These are phyloP conservation scores for Aspergillus candidus DNA, from an alignment of 2,329 filamentous ascomycete genomes.

Conservation along the genomic window DNA sequence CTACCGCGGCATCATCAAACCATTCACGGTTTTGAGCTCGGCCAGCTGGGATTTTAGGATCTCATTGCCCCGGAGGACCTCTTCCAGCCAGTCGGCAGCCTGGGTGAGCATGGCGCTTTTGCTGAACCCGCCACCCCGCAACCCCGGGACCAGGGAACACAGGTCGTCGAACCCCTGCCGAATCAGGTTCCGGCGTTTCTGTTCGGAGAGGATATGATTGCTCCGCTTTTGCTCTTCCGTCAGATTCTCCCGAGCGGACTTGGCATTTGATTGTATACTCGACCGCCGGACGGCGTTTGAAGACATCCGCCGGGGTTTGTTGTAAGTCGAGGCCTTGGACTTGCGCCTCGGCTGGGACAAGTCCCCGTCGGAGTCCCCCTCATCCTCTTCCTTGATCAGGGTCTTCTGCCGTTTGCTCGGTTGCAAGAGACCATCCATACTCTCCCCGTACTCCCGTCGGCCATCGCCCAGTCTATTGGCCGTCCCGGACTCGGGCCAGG, in stretches of 20 bases:
- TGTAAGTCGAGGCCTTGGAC: slow-evolving; percentile 39
- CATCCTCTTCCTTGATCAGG: slow-evolving; percentile 38
- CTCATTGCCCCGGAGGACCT: slow-evolving; percentile 63
- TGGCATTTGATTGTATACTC: slow-evolving; percentile 24
- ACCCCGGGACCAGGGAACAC: slow-evolving; percentile 67
- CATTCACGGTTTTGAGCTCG: slow-evolving; percentile 38
- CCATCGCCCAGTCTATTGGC: slow-evolving; percentile 6
- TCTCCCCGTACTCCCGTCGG: slow-evolving; percentile 12
- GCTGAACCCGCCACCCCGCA: slow-evolving; percentile 69
- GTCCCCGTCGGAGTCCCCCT: slow-evolving; percentile 31
- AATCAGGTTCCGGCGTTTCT: slow-evolving; percentile 76
- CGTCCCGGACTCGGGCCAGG: slow-evolving; percentile 13
- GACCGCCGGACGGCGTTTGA: slow-evolving; percentile 33
- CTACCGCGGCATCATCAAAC: slow-evolving; percentile 32
- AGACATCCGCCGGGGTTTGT: slow-evolving; percentile 29
- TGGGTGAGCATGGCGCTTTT: slow-evolving; percentile 75
- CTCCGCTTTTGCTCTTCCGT: slow-evolving; percentile 74
- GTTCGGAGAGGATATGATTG: slow-evolving; percentile 82
- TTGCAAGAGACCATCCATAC: slow-evolving; percentile 19
- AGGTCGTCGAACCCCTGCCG: slow-evolving; percentile 77
- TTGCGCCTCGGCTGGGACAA: slow-evolving; percentile 36
- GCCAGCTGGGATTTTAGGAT: slow-evolving; percentile 50
- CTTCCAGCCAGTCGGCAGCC: slow-evolving; percentile 71
- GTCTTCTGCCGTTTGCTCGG: slow-evolving; percentile 29
- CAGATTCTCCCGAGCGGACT: slow-evolving; percentile 52